These are phyloP conservation scores for Huiozyma naganishii DNA, from an alignment of 805 yeast genomes.

Conservation along the genomic window DNA sequence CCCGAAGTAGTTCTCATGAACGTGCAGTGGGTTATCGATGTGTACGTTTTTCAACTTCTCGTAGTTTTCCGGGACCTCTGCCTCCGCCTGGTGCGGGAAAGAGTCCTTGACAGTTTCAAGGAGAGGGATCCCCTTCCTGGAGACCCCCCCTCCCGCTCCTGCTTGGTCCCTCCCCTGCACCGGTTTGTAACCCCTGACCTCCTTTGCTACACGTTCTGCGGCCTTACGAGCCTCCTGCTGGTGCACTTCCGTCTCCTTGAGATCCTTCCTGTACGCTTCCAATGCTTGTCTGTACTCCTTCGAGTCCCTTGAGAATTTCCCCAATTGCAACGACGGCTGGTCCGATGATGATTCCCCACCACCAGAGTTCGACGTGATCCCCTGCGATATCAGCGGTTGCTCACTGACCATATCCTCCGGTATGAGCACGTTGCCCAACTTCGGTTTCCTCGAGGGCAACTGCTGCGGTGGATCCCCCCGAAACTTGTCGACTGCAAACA, in stretches of 20 bases:
- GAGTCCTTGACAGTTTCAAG: too few species aligned
- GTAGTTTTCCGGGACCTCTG: too few species aligned
- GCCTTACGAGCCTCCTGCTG: slow-evolving; percentile 67
- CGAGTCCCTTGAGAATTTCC: slow-evolving; percentile 22
- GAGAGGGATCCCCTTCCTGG: not conserved
- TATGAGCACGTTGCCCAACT: slow-evolving; percentile 62
- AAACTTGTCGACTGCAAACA: slow-evolving; percentile 67
- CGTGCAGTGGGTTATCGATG: slow-evolving; percentile 64
- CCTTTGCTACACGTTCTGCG: slow-evolving; percentile 59
- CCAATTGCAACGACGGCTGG: slow-evolving; percentile 3
- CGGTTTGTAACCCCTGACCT: slow-evolving; percentile 36
- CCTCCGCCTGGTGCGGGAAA: too few species aligned
- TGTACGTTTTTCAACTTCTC: slow-evolving; percentile 8
- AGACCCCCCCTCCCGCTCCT: not conserved
- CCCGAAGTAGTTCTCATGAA: slow-evolving; percentile 46
- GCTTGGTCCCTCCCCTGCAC: slow-evolving; percentile 13
- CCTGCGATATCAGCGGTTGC: slow-evolving; percentile 55
- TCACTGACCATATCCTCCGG: slow-evolving; percentile 56
- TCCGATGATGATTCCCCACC: too few species aligned
- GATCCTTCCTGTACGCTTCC: slow-evolving; percentile 45
- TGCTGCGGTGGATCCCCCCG: slow-evolving; percentile 86
- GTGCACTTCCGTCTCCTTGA: slow-evolving; percentile 56
- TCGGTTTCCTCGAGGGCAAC: slow-evolving; percentile 77
- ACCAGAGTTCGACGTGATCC: slow-evolving; percentile 33
- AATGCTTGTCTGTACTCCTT: slow-evolving; percentile 44